Evolutionary conservation across 176 grass and related monocot species (phyloP).

Genomic region (Saccharum spontaneum): DNA sequence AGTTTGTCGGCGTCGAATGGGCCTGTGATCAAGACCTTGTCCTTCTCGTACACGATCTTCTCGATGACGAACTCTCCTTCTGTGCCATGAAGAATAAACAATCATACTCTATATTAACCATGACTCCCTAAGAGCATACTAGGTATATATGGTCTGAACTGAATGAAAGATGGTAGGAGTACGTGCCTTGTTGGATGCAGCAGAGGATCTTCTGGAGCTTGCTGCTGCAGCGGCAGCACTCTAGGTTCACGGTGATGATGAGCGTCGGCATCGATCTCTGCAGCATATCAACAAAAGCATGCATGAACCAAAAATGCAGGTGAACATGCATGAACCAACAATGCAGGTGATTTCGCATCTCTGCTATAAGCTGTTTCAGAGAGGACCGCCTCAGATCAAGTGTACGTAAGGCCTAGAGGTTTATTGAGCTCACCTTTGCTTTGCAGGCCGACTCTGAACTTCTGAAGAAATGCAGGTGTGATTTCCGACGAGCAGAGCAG

Average conservation of each 20-base stretch:
- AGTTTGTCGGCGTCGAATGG: slow-evolving; percentile 63
- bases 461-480: no score
- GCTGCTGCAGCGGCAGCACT: slow-evolving; percentile 51
- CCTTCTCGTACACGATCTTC: slow-evolving; percentile 64
- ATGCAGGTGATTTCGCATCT: neutral
- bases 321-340: neutral
- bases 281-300: neutral
- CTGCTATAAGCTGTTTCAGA: no score
- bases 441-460: no score
- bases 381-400: no score
- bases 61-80: slow-evolving; percentile 50
- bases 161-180: neutral
- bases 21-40: slow-evolving; percentile 55
- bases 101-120: neutral
- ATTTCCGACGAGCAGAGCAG: no score
- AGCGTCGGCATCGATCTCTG: slow-evolving; percentile 43
- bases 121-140: no score
- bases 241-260: slow-evolving; percentile 59
- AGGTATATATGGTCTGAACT: neutral
- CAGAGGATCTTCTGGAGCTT: slow-evolving; percentile 61
- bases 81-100: neutral
- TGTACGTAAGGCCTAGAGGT: no score
- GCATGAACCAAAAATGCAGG: neutral
- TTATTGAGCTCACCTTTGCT: no score
- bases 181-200: slow-evolving; percentile 48